Conservation (phyloP, 169 alveolate species). For the Eimeria acervulina region DNA sequence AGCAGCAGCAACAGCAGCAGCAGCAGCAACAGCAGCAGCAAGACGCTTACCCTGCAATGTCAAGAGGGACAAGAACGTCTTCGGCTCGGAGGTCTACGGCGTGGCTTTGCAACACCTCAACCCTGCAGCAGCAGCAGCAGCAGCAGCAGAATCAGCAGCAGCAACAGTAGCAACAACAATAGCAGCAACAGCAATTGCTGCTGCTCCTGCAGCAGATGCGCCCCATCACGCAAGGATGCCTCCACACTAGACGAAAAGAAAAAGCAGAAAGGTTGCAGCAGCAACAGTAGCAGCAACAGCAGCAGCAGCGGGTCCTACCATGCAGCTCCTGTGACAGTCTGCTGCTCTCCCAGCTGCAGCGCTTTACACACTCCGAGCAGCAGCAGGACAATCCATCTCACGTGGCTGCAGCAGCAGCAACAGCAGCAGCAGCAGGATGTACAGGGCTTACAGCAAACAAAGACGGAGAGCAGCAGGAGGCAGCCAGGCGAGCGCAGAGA, state of each 20-base stretch:
- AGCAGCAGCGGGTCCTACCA: too few species aligned
- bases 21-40: conserved; percentile 28
- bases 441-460: conserved; percentile 22
- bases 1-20: conserved; percentile 59
- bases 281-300: too few species aligned
- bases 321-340: background rate
- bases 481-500: conserved; percentile 46
- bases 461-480: conserved; percentile 54
- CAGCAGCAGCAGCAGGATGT: conserved; percentile 24
- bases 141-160: conserved; percentile 28
- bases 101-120: conserved; percentile 66
- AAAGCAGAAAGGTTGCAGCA: too few species aligned
- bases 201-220: background rate
- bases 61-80: conserved; percentile 33
- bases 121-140: conserved; percentile 70
- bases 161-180: conserved; percentile 49
- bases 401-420: conserved; percentile 53
- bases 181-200: conserved; percentile 44
- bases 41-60: conserved; percentile 3
- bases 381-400: conserved; percentile 49
- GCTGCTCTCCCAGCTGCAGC: conserved; percentile 58
- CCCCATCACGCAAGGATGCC: background rate
- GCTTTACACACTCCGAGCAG: conserved; percentile 15
- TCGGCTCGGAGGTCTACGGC: conserved; percentile 34
- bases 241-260: too few species aligned